phyloP scores from a whole-genome alignment of 441 rosid genomes.

The Adansonia gregorii region DNA sequence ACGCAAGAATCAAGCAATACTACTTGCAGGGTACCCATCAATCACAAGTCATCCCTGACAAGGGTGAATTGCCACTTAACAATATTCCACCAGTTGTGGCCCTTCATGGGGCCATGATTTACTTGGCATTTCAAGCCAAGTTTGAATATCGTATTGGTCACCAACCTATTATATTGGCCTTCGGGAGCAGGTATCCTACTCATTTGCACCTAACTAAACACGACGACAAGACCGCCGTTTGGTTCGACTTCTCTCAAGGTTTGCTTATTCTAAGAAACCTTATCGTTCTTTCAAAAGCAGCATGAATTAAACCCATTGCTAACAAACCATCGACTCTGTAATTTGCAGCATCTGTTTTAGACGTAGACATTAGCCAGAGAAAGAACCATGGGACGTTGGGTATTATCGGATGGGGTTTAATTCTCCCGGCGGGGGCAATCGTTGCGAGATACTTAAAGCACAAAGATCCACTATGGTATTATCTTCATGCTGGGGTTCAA shows the following conservation, averaged over 20 bases:
- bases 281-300: not conserved
- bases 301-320: not conserved
- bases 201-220: constrained; percentile 60
- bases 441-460: constrained; percentile 80
- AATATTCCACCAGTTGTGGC: constrained; percentile 76
- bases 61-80: constrained; percentile 76
- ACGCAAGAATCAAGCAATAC: constrained; percentile 72
- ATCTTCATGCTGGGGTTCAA: constrained; percentile 70
- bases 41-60: constrained; percentile 67
- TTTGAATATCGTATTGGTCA: constrained; percentile 50
- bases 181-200: constrained; percentile 60
- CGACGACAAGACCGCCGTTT: constrained; percentile 67
- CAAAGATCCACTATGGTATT: constrained; percentile 86
- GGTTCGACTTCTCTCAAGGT: constrained; percentile 81
- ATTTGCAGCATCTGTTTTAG: constrained; percentile 41
- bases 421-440: constrained; percentile 82
- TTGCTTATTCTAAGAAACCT: constrained; percentile 3
- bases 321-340: not conserved
- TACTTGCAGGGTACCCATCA: constrained; percentile 65
- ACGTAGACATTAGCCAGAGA: constrained; percentile 43
- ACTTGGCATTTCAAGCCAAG: constrained; percentile 77
- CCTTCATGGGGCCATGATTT: constrained; percentile 73
- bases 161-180: constrained; percentile 73
- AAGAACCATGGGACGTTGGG: constrained; percentile 80
- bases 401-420: constrained; percentile 72